Conservation (phyloP, 495 filamentous ascomycete genomes). For the Lepraria neglecta region DNA sequence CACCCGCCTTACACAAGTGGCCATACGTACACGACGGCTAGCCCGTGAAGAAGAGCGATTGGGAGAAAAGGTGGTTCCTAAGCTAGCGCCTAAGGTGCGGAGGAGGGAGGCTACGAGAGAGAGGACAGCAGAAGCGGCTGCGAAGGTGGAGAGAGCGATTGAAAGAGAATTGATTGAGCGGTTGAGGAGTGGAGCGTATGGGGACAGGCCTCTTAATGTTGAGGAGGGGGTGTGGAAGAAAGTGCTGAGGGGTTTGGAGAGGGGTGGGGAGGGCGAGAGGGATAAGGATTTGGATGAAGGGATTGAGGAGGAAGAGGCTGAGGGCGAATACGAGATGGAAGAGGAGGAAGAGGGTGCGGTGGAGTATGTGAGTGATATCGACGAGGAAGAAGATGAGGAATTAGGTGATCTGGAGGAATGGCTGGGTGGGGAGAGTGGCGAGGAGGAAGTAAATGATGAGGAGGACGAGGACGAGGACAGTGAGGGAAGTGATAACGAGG, state of each 20-base stretch:
- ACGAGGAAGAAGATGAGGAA: conserved; percentile 56
- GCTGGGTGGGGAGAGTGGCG: conserved; percentile 57
- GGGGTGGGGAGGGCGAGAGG: conserved; percentile 70
- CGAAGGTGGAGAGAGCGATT: conserved; percentile 92
- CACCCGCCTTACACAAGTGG: conserved; percentile 88
- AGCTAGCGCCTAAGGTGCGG: conserved; percentile 86
- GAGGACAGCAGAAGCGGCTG: conserved; percentile 86
- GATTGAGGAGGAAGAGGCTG: conserved; percentile 73
- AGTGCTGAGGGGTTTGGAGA: conserved; percentile 84
- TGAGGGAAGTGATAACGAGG: conserved; percentile 42
- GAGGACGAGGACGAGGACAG: conserved; percentile 43
- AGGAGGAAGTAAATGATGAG: conserved; percentile 46
- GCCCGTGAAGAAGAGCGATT: conserved; percentile 82
- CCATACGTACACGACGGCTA: conserved; percentile 74
- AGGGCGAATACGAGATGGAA: conserved; percentile 59
- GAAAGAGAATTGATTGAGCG: conserved; percentile 93
- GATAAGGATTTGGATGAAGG: conserved; percentile 84
- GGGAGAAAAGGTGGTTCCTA: conserved; percentile 85
- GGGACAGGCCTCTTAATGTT: conserved; percentile 87
- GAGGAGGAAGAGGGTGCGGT: conserved; percentile 69
- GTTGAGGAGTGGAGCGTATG: conserved; percentile 87
- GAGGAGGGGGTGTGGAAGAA: conserved; percentile 96
- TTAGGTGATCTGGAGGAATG: conserved; percentile 70
- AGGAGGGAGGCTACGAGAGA: conserved; percentile 85
- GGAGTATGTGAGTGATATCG: conserved; percentile 79